These are phyloP conservation scores for Magnaporthiopsis poae DNA, from an alignment of 2,329 filamentous ascomycete genomes.

Conservation along the genomic window DNA sequence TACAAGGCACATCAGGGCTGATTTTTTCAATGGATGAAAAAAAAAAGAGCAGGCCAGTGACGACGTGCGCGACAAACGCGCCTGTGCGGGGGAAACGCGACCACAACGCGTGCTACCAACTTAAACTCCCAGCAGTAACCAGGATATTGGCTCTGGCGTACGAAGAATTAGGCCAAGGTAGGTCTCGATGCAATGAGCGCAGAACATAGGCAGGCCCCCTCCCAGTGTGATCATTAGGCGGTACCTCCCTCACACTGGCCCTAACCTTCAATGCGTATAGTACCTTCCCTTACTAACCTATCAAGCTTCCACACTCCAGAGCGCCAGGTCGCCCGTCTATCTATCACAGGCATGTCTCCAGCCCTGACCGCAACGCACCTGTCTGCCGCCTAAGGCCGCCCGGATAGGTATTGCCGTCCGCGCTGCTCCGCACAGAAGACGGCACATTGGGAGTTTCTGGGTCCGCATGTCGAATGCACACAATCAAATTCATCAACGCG, in stretches of 20 bases:
- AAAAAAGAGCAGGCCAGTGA: background rate
- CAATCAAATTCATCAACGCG: background rate
- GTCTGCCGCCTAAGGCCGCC: background rate
- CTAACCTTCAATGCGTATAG: too few relatives aligned
- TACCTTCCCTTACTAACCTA: background rate
- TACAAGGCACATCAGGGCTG: too few relatives aligned
- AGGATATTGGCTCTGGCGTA: background rate
- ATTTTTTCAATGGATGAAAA: too few relatives aligned
- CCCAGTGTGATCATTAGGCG: background rate
- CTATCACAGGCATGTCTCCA: background rate
- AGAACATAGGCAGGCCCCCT: too few relatives aligned
- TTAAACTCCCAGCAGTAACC: background rate
- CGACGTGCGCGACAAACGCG: background rate
- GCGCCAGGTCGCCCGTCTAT: too few relatives aligned
- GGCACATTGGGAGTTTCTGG: background rate
- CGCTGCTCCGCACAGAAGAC: background rate
- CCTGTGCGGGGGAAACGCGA: background rate
- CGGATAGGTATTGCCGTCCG: background rate
- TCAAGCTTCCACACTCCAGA: background rate
- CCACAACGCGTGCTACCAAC: background rate
- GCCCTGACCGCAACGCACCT: background rate
- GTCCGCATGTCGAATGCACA: background rate
- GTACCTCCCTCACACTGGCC: background rate
- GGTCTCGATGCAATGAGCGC: background rate
- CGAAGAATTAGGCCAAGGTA: background rate